Base-by-base conservation (phyloP, 208 protist species). In the Wallacemonas sp. region DNA sequence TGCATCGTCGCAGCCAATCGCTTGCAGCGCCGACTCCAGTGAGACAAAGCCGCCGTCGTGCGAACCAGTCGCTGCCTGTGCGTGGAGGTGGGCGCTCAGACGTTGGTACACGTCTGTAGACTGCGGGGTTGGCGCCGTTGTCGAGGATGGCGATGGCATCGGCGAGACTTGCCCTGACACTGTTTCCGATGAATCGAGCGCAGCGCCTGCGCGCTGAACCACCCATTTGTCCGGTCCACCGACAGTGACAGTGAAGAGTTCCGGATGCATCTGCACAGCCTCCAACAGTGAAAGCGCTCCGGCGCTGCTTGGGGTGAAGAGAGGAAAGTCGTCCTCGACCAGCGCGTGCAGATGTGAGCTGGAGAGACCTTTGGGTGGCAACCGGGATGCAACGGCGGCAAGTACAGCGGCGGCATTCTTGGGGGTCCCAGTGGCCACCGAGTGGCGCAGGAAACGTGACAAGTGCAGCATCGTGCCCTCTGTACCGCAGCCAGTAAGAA, bases 271-370 rank as follows among this genome's bases (percentile, higher is more conserved):
- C 56, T 75, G 68, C 19, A 93, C 63, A 11, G 77, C 83, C 43
- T 93, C 83, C 46, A 76, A 74, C 27, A 93, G 46, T 17, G 81
- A 83, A 21, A 76, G 49, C 0, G 76, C 81, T 0, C 84, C 81
- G 8, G 82, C 65, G 5, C 61, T 34, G 6, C 68, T 48, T 3
- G 83, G 84, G 2, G 65, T 58, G 43, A 93, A 88, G 9, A 66
- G 52, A 1, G 83, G 87, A 54, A 80, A 75, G 43, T 83, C 76
- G 36, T 88, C 81, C 36, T 88, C 75, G 21, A 90, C 23, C 11
- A 93, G 61, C 1, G 74, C 79, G 58, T 83, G 81, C 46, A 93
- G 66, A 46, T 88, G 83, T n/a, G 83, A 69, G 14, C 68, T 61
- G 56, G 62, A 79, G 17, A 84, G 43, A 5, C 83, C 83, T 1